Base-by-base conservation (phyloP, 1,284 basidiomycete species). In the Tilletia setariae region DNA sequence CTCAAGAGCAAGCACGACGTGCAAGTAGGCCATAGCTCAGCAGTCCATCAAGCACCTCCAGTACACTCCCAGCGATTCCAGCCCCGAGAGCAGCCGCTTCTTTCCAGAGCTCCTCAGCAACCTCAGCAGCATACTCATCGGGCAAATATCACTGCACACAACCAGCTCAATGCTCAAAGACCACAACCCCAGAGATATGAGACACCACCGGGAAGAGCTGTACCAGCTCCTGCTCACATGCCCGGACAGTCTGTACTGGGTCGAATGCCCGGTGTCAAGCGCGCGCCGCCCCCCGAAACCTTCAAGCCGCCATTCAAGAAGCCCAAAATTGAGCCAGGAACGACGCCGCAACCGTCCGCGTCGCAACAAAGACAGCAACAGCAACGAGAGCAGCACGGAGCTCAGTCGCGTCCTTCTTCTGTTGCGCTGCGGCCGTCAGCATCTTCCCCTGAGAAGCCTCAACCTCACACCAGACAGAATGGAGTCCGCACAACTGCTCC, bases 231-330 rank as follows among this genome's bases (percentile, higher is more conserved):
- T 11, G 11, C 6, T 11, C 35, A 40, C 35, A 40, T 40, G 35
- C 15, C 9, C 30, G 15, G 28, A 30, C 56, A 61, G 16, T 30
- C 56, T 40, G 56, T 21, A 2, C 28, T 61, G 13, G 56, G 56
- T 11, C 56, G 56, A 15, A 25, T 61, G 19, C 56, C 56, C 2
- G 56, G 56, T 30, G 32, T 30, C 3, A 61, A 61, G 56, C 56
- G 56, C 9, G 56, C 35, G 2, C 56, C 28, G 7, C 56, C 56
- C 21, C 56, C 56, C 8, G 35, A 40, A 40, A 40, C 35, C 35
- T 61, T 61, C 56, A 61, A 61, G 56, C 56, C 56, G 56, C 56
- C 56, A 16, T 61, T 61, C 32, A 61, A 61, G 56, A 61, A 61
- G 56, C 56, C 56, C 25, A 61, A 61, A 16, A 61, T 30, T 13